Evolutionary conservation across 257 asterid genomes (phyloP), one percentile per base, ranked within the genome.

Genomic region (Mentha longifolia): DNA sequence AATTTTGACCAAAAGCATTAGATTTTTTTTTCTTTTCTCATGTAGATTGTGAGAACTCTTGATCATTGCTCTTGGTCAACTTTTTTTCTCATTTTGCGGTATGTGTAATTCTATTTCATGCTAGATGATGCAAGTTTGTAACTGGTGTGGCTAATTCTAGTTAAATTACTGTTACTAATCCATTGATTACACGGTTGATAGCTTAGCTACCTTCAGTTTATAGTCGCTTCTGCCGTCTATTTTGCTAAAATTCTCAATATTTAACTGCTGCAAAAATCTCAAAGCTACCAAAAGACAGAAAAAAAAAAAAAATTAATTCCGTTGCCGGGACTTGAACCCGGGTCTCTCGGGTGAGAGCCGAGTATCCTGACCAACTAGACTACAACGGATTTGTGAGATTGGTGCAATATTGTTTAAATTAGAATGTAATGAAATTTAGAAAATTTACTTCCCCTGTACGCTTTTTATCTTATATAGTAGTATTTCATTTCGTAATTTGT

Each of bases 301-400:
- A n/a, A n/a, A n/a, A n/a, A n/a, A n/a, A n/a, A n/a, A n/a, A n/a
- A n/a, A n/a, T n/a, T n/a, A 33, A 11, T 88, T 93, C 94, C 94
- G 92, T 90, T 90, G 92, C 94, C 95, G 95, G 95, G 93, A 85
- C 87, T 86, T 58, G 95, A 90, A 92, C 96, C 88, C 95, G 90
- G 95, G 93, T 85, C 96, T 83, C 89, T 82, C 87, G 89, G 95
- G 97, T 93, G 97, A 91, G 97, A 89, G 96, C 95, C 91, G 95
- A 91, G 90, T 87, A 89, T 91, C 96, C 96, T 91, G 54, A 93
- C 97, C 96, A 84, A 31, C 97, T 90, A 92, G 95, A 92, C 95
- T 87, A 92, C 97, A 88, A 92, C 90, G 96, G 92, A 90, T 43
- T 28, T 50, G n/a, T 33, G n/a, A n/a, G n/a, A n/a, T n/a, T n/a